Evolutionary conservation across 2,329 filamentous ascomycete genomes (phyloP).

Genomic region (Emmonsiellopsis sp.): DNA sequence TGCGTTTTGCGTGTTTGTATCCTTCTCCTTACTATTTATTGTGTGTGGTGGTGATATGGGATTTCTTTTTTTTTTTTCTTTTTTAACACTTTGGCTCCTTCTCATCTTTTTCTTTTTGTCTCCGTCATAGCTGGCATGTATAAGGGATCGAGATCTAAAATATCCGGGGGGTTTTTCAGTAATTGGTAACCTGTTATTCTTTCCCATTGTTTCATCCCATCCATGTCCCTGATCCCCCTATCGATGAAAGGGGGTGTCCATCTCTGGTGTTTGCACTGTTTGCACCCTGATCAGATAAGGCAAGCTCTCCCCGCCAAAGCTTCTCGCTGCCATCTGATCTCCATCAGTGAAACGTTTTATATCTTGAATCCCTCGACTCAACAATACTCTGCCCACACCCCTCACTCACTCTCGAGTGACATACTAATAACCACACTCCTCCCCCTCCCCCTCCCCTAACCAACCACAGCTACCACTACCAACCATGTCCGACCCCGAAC

Average conservation of each 20-base stretch:
- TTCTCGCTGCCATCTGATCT: too few relatives aligned
- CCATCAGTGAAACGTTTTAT: too few relatives aligned
- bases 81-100: not conserved
- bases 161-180: too few relatives aligned
- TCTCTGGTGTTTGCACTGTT: constrained; percentile 3
- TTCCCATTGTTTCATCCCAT: too few relatives aligned
- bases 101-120: too few relatives aligned
- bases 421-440: not conserved
- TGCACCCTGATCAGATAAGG: not conserved
- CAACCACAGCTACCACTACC: not conserved
- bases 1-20: not conserved
- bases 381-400: too few relatives aligned
- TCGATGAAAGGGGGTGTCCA: too few relatives aligned
- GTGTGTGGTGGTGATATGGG: not conserved
- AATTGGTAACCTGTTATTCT: too few relatives aligned
- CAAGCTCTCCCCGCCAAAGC: not conserved
- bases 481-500: constrained; percentile 25
- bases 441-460: not conserved
- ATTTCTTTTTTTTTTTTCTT: not conserved
- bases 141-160: too few relatives aligned
- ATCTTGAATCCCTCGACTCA: too few relatives aligned
- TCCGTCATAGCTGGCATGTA: too few relatives aligned
- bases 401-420: too few relatives aligned
- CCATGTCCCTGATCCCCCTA: not conserved
- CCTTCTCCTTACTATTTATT: not conserved